Conservation (phyloP, 257 asterid genomes). For the Rauvolfia tetraphylla region DNA sequence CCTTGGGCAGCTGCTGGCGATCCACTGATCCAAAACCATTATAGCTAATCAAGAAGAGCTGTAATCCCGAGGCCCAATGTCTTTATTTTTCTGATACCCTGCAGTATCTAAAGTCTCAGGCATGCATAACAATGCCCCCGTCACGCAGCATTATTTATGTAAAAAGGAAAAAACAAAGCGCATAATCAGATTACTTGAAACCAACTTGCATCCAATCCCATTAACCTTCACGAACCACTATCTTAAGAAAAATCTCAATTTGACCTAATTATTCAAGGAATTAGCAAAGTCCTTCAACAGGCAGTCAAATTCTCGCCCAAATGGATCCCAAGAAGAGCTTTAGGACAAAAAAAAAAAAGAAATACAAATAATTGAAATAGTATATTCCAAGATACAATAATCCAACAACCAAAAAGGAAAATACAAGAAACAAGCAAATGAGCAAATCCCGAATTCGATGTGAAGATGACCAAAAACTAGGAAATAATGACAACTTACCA, state of each 20-base stretch:
- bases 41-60: neutral
- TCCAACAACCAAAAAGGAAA: too few species aligned
- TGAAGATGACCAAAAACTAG: neutral
- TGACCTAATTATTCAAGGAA: neutral
- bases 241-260: neutral
- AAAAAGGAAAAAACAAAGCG: neutral
- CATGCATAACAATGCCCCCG: neutral
- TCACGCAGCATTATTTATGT: neutral
- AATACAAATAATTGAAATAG: neutral
- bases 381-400: neutral
- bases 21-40: neutral
- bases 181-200: neutral
- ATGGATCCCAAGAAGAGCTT: neutral
- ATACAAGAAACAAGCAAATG: neutral
- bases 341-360: neutral
- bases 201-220: neutral
- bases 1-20: neutral
- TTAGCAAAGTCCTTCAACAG: neutral
- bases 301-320: neutral
- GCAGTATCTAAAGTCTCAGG: neutral
- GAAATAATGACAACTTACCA: slow-evolving; percentile 44
- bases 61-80: neutral
- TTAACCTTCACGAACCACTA: neutral
- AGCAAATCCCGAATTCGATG: neutral
- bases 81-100: neutral